Percentiles rank a stretch among this genome's conserved stretches.
These are phyloP conservation scores for Cryptococcus neoformans DNA, from an alignment of 1,284 basidiomycete species.

Conservation along the genomic window DNA sequence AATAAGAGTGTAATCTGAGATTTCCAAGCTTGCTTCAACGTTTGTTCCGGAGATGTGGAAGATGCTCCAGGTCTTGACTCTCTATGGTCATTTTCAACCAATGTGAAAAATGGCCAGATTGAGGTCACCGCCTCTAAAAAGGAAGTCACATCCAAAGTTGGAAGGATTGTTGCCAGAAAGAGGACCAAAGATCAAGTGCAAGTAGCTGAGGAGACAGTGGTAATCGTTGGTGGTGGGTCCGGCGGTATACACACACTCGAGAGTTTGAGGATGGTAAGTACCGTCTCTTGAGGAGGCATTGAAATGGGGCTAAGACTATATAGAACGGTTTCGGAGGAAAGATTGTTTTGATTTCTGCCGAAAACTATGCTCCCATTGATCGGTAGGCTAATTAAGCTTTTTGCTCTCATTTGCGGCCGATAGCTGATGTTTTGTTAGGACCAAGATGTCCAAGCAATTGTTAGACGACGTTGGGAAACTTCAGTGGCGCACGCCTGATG, in stretches of 20 bases:
- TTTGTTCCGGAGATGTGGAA: constrained; percentile 66
- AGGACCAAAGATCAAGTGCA: constrained; percentile 49
- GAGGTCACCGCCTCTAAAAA: constrained; percentile 69
- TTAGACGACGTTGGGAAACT: constrained; percentile 73
- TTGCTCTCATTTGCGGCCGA: background rate
- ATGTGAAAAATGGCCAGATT: constrained; percentile 65
- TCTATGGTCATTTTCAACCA: constrained; percentile 75
- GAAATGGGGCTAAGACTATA: constrained; percentile 4
- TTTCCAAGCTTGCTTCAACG: constrained; percentile 72
- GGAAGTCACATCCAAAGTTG: constrained; percentile 67
- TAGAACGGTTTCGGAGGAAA: constrained; percentile 73
- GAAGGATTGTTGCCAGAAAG: constrained; percentile 51
- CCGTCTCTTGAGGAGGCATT: background rate
- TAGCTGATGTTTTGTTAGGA: constrained; percentile 52
- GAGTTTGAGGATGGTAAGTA: constrained; percentile 70
- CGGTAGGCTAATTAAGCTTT: constrained; percentile 52
- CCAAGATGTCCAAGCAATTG: constrained; percentile 86
- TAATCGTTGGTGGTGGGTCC: constrained; percentile 82
- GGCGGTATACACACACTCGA: constrained; percentile 78
- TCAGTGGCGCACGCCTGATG: constrained; percentile 67
- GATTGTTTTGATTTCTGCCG: constrained; percentile 77
- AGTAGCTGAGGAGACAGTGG: constrained; percentile 58
- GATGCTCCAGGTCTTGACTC: constrained; percentile 85
- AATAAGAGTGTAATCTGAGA: background rate
- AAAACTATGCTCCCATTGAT: constrained; percentile 81